phyloP scores from a whole-genome alignment of 2,329 filamentous ascomycete genomes.

The Fusarium sp. region DNA sequence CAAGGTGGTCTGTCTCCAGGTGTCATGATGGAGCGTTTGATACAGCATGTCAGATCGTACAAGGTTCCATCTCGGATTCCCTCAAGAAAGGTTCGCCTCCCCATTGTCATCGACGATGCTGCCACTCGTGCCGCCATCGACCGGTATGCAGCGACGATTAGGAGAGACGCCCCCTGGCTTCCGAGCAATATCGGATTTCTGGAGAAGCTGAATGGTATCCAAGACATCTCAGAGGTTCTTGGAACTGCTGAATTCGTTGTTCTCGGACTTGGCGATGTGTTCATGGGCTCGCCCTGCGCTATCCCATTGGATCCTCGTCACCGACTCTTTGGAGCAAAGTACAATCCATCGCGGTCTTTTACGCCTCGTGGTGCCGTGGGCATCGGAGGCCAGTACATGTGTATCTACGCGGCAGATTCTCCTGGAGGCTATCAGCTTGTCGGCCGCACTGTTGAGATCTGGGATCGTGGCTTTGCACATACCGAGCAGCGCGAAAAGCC shows the following conservation, averaged over 20 bases:
- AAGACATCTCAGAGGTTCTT: constrained; percentile 42
- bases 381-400: constrained; percentile 51
- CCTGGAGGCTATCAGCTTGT: constrained; percentile 52
- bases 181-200: constrained; percentile 69
- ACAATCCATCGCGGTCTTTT: constrained; percentile 51
- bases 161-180: constrained; percentile 68
- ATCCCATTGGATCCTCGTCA: constrained; percentile 49
- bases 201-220: constrained; percentile 47
- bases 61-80: constrained; percentile 37
- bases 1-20: constrained; percentile 25
- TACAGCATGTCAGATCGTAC: constrained; percentile 40
- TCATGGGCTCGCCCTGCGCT: constrained; percentile 50
- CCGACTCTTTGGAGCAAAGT: constrained; percentile 50
- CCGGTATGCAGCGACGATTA: constrained; percentile 69
- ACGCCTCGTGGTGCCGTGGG: constrained; percentile 50
- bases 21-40: constrained; percentile 34
- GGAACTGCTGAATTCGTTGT: constrained; percentile 50
- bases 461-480: constrained; percentile 39
- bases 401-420: constrained; percentile 51
- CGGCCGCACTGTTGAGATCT: constrained; percentile 48
- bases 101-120: constrained; percentile 52
- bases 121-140: constrained; percentile 61
- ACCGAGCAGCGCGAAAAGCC: constrained; percentile 16
- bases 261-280: constrained; percentile 53
- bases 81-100: constrained; percentile 48